Percentiles rank a stretch among this genome's conserved stretches.
Evolutionary conservation across 352 stramenopile genomes (phyloP).

Genomic region (Nothophytophthora sp.): DNA sequence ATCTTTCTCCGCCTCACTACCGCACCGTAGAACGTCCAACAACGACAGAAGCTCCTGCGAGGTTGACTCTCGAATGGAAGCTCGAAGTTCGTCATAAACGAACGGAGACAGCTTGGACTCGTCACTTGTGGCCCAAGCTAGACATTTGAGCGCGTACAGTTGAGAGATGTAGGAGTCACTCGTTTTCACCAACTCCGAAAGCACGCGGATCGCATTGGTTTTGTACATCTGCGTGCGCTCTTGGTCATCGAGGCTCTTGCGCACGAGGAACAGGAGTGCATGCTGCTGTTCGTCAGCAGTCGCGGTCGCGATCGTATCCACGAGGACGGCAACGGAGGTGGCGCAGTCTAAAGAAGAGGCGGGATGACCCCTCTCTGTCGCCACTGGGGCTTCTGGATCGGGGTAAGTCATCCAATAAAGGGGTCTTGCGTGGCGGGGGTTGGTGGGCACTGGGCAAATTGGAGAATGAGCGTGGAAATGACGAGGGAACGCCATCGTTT

Average conservation of each 20-base stretch:
- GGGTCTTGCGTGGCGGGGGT: too few relatives aligned
- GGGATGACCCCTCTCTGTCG: too few relatives aligned
- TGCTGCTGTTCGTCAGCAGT: constrained; percentile 2
- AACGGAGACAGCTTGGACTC: neutral
- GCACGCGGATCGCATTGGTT: neutral
- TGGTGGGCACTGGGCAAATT: too few relatives aligned
- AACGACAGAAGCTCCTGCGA: neutral
- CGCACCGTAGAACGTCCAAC: neutral
- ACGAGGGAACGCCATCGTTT: too few relatives aligned
- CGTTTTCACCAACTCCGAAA: neutral
- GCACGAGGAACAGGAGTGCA: neutral
- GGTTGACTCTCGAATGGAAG: neutral
- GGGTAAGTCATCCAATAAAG: too few relatives aligned
- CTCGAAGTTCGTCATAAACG: neutral
- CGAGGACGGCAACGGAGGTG: too few relatives aligned
- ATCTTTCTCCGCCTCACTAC: neutral
- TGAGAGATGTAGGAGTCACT: constrained; percentile 1
- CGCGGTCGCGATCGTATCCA: too few relatives aligned
- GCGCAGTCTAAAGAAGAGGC: too few relatives aligned
- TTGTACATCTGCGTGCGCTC: neutral
- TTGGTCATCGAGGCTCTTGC: neutral
- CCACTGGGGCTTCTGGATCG: too few relatives aligned
- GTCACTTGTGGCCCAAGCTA: neutral
- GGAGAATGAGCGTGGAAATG: too few relatives aligned
- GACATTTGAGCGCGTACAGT: constrained; percentile 4